A percentile compares a stretch with the other conserved stretches of the same genome.
Evolutionary conservation across 331 rosid genomes (phyloP).

Genomic region (Phaseolus coccineus): DNA sequence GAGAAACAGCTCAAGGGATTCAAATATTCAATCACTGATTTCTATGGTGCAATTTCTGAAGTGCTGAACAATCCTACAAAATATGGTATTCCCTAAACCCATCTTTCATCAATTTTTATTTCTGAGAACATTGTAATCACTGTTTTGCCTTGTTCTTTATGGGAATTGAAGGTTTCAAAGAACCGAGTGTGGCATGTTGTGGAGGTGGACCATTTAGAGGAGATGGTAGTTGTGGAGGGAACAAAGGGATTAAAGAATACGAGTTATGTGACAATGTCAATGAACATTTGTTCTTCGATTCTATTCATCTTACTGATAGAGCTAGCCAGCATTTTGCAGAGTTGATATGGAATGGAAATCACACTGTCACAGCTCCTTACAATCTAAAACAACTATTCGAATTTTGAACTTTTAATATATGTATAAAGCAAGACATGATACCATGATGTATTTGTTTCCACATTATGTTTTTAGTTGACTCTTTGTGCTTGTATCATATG

Average conservation of each 20-base stretch:
- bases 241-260: constrained; percentile 5
- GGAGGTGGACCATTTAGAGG: constrained; percentile 8
- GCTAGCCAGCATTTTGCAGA: not conserved
- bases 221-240: constrained; percentile 2
- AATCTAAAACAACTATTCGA: constrained; percentile 2
- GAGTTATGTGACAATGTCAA: constrained; percentile 13
- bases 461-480: not conserved
- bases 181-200: not conserved
- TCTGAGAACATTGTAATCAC: not conserved
- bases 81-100: constrained; percentile 37
- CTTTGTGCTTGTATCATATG: not conserved
- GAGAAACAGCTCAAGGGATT: constrained; percentile 47
- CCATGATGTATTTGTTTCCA: not conserved
- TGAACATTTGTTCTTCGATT: not conserved
- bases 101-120: not conserved
- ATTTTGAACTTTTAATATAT: not conserved
- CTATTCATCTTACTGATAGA: not conserved
- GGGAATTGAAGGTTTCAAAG: not conserved
- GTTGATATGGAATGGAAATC: constrained; percentile 12
- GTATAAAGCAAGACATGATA: not conserved
- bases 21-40: constrained; percentile 44
- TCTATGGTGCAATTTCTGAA: not conserved
- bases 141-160: not conserved
- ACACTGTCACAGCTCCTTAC: constrained; percentile 2
- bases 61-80: constrained; percentile 29